Evolutionary conservation across 257 asterid species (phyloP).

Genomic region (Fraxinus cuspidata): DNA sequence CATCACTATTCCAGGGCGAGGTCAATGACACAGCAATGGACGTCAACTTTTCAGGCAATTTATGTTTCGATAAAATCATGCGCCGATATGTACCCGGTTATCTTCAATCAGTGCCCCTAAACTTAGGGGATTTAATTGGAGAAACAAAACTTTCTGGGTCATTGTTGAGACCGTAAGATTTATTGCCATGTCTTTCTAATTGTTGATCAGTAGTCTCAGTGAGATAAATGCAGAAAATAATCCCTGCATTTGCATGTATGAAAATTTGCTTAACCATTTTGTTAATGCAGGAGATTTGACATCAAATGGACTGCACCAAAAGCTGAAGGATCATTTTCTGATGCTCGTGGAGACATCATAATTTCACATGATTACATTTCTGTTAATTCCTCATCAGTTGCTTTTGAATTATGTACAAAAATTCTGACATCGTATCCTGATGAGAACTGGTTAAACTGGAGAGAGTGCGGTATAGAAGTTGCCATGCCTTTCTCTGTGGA

Average conservation of each 20-base stretch:
- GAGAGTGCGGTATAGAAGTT: conserved; percentile 54
- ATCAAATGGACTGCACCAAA: conserved; percentile 97
- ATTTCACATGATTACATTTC: conserved; percentile 84
- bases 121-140: conserved; percentile 86
- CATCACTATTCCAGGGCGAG: conserved; percentile 73
- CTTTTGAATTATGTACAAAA: conserved; percentile 84
- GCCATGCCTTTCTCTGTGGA: conserved; percentile 75
- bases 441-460: conserved; percentile 50
- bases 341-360: conserved; percentile 99
- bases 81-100: conserved; percentile 85
- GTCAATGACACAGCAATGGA: conserved; percentile 95
- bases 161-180: conserved; percentile 88
- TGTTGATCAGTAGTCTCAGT: conserved; percentile 19
- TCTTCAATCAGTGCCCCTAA: conserved; percentile 75
- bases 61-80: conserved; percentile 80
- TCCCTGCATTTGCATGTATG: conserved; percentile 13
- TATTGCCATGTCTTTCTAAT: conserved; percentile 32
- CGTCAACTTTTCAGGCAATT: conserved; percentile 93
- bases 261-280: conserved; percentile 27
- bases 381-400: conserved; percentile 89
- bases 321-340: conserved; percentile 96
- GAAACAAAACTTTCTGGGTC: conserved; percentile 98
- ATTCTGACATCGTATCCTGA: conserved; percentile 75
- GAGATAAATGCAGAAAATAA: conserved; percentile 18
- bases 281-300: conserved; percentile 78